Conservation (phyloP, 2,329 filamentous ascomycete genomes). For the Biscogniauxia sp. region DNA sequence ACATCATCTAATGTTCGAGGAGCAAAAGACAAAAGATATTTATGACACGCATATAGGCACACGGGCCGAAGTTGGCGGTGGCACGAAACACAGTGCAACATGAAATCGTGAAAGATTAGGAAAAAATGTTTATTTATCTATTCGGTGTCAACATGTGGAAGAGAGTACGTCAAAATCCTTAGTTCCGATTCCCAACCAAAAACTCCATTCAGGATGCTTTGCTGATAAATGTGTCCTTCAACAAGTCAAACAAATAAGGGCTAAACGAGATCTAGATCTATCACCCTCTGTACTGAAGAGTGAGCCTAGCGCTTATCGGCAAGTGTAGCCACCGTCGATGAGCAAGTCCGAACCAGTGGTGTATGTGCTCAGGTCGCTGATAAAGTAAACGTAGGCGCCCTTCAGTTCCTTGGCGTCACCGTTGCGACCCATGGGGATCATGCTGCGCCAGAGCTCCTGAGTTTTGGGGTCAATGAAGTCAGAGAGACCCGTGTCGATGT, state of each 20-base stretch:
- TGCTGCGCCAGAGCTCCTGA: constrained; percentile 32
- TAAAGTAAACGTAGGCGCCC: constrained; percentile 72
- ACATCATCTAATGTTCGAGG: too few species aligned
- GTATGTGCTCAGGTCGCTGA: constrained; percentile 72
- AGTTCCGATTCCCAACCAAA: neutral
- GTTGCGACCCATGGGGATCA: constrained; percentile 47
- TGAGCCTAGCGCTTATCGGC: constrained; percentile 15
- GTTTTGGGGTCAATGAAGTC: constrained; percentile 41
- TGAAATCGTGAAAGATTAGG: neutral
- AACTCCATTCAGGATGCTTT: neutral
- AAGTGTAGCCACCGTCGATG: constrained; percentile 67
- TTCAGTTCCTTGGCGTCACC: constrained; percentile 65
- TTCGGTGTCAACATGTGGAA: neutral
- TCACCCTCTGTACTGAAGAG: neutral
- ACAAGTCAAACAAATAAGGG: neutral
- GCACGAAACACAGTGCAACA: too few species aligned
- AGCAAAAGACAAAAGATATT: too few species aligned
- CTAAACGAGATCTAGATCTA: neutral
- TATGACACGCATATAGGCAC: too few species aligned
- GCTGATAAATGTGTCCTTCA: neutral
- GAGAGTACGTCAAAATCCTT: neutral
- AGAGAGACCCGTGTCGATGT: constrained; percentile 46
- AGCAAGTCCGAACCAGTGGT: constrained; percentile 70
- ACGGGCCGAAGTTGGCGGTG: too few species aligned
- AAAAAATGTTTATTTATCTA: neutral